Percentiles rank a stretch among this genome's conserved stretches.
Conservation (phyloP, 1,284 basidiomycete species). For the Taiwanofungus camphoratus region DNA sequence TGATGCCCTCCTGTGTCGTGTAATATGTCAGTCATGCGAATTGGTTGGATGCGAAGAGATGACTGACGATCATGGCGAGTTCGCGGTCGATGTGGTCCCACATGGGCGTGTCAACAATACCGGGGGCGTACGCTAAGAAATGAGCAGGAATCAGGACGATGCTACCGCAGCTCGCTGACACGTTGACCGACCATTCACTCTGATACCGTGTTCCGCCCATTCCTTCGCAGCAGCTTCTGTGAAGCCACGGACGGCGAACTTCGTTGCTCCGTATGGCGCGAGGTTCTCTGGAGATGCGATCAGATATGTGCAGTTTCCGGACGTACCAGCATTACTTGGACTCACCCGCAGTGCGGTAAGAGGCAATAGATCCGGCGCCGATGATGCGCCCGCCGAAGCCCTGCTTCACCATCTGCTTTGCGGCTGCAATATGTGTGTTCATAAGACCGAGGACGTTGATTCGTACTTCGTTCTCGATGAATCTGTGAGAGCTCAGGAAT, state of each 20-base stretch:
- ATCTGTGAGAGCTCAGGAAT: slow-evolving; percentile 13
- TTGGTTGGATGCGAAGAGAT: background rate
- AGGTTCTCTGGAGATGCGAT: slow-evolving; percentile 21
- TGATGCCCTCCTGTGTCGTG: slow-evolving; percentile 21
- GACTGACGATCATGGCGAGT: slow-evolving; percentile 26
- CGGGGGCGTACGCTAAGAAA: slow-evolving; percentile 27
- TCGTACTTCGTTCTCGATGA: slow-evolving; percentile 30
- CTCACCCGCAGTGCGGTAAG: slow-evolving; percentile 28
- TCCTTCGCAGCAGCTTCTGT: slow-evolving; percentile 34
- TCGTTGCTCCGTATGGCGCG: slow-evolving; percentile 32
- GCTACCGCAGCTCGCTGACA: no score
- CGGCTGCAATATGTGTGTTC: slow-evolving; percentile 34
- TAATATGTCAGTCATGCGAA: background rate
- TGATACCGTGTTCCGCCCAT: slow-evolving; percentile 30
- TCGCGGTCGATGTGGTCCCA: slow-evolving; percentile 33
- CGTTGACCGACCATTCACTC: slow-evolving; percentile 24
- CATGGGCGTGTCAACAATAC: slow-evolving; percentile 32
- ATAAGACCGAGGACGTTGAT: slow-evolving; percentile 31
- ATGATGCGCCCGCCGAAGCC: slow-evolving; percentile 36
- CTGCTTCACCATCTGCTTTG: slow-evolving; percentile 39
- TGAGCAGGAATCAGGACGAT: no score
- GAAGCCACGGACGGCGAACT: slow-evolving; percentile 38
- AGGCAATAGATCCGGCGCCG: slow-evolving; percentile 31
- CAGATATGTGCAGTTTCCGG: no score
- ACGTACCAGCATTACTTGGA: background rate